These are phyloP conservation scores for Diplodia sapinea DNA, from an alignment of 2,329 filamentous ascomycete genomes.

Conservation along the genomic window DNA sequence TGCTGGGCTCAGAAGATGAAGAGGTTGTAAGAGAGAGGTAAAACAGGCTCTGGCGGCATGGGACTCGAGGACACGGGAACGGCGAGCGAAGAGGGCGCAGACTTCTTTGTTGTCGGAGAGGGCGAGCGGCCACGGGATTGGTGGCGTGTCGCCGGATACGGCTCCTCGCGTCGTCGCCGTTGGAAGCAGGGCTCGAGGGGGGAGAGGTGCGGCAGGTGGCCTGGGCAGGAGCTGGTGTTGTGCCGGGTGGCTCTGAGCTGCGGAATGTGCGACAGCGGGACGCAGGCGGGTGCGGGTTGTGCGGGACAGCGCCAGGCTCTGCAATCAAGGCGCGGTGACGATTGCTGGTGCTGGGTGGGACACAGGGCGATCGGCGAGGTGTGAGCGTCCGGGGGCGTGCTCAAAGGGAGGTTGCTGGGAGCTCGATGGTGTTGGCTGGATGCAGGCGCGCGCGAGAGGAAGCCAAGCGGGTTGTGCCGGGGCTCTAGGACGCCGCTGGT, in stretches of 20 bases:
- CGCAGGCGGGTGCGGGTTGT: conserved; percentile 11
- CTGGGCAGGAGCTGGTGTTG: conserved; percentile 20
- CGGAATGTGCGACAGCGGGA: conserved; percentile 22
- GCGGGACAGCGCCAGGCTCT: conserved; percentile 17
- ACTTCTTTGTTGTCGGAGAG: conserved; percentile 12
- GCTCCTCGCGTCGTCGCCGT: not conserved
- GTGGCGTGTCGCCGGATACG: conserved; percentile 2
- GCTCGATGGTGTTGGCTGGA: conserved; percentile 13
- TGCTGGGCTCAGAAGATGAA: not conserved
- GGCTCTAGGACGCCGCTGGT: conserved; percentile 10
- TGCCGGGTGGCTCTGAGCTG: not conserved
- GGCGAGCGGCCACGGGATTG: not conserved
- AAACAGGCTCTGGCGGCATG: conserved; percentile 7
- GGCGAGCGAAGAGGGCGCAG: not conserved
- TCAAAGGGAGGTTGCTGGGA: conserved; percentile 1
- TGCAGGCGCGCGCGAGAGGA: conserved; percentile 20
- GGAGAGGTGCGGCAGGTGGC: not conserved
- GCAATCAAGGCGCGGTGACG: conserved; percentile 15
- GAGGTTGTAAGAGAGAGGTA: not conserved
- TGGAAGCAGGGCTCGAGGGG: not conserved
- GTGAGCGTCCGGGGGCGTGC: not conserved
- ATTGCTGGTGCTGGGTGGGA: conserved; percentile 2
- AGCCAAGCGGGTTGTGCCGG: conserved; percentile 28
- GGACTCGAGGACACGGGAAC: not conserved
- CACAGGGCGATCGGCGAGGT: not conserved